phyloP scores from a whole-genome alignment of 176 grass and related monocot species.

The Hyparrhenia diplandra region DNA sequence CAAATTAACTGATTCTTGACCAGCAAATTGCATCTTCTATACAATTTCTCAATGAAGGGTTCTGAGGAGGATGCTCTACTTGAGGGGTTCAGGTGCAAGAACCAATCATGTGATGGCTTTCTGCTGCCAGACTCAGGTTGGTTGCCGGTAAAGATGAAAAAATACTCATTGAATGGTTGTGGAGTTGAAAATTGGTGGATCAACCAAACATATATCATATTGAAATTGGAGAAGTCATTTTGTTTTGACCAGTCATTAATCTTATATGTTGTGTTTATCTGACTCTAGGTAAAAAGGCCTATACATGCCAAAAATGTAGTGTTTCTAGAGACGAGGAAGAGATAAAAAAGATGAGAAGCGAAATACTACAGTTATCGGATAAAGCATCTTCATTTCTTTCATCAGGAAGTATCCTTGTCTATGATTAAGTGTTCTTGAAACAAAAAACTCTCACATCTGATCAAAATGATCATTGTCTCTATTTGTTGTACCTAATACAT shows the following conservation, averaged over 20 bases:
- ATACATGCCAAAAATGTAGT: slow-evolving; percentile 78
- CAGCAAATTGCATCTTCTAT: neutral
- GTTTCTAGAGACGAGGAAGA: slow-evolving; percentile 59
- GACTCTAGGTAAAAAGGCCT: slow-evolving; percentile 45
- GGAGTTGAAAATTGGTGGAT: neutral
- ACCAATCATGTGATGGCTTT: slow-evolving; percentile 63
- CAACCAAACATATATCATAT: neutral
- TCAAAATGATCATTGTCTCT: neutral
- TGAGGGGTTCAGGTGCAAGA: slow-evolving; percentile 75
- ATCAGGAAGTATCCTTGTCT: slow-evolving; percentile 70
- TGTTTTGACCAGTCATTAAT: neutral
- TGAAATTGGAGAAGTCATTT: neutral
- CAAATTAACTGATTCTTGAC: neutral
- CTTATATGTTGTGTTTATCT: slow-evolving; percentile 29
- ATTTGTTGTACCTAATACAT: neutral
- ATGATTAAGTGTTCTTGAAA: neutral
- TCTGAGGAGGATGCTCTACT: slow-evolving; percentile 56
- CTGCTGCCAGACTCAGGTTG: slow-evolving; percentile 56
- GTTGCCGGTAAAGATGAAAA: slow-evolving; percentile 3
- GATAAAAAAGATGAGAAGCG: slow-evolving; percentile 47
- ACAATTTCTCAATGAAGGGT: slow-evolving; percentile 36
- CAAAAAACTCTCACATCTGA: neutral
- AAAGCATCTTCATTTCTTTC: slow-evolving; percentile 55
- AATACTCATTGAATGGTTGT: neutral
- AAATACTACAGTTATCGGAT: slow-evolving; percentile 43